Conservation (phyloP, 305 asterid species). For the Coffea humblotiana region DNA sequence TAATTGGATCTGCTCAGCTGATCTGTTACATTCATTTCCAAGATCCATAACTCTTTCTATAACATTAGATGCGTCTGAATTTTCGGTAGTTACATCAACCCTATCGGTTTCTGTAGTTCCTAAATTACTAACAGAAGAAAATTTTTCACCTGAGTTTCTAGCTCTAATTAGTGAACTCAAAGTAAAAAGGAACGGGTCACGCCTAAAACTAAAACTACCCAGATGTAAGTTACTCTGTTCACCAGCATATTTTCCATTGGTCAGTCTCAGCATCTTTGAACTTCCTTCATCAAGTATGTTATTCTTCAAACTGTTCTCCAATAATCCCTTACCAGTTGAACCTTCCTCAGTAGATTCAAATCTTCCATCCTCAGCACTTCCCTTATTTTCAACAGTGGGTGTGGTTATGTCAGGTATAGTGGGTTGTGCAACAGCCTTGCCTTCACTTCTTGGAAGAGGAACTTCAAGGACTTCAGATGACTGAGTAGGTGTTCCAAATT, state of each 20-base stretch:
- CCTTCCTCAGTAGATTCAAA: conserved; percentile 33
- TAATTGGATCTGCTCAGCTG: conserved; percentile 39
- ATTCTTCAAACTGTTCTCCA: conserved; percentile 33
- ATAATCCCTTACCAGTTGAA: conserved; percentile 32
- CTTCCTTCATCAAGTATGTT: conserved; percentile 33
- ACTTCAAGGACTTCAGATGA: conserved; percentile 37
- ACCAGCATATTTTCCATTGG: conserved; percentile 19
- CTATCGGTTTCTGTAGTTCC: conserved; percentile 21
- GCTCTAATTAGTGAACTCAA: conserved; percentile 37
- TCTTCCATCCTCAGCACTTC: conserved; percentile 29
- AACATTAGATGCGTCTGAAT: conserved; percentile 36
- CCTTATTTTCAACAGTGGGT: conserved; percentile 24
- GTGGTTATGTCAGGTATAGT: conserved; percentile 30
- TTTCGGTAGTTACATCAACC: conserved; percentile 27
- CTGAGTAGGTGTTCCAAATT: conserved; percentile 34
- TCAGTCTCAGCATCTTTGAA: conserved; percentile 35
- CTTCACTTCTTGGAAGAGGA: conserved; percentile 29
- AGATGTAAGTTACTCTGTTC: conserved; percentile 21
- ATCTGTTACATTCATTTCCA: conserved; percentile 33
- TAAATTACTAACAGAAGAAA: conserved; percentile 32
- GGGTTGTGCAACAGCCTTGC: conserved; percentile 28
- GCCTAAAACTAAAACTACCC: conserved; percentile 31
- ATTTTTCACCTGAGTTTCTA: conserved; percentile 32
- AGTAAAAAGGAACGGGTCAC: conserved; percentile 54
- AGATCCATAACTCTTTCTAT: conserved; percentile 29